These are phyloP conservation scores for Globisporangium takayamanum DNA, from an alignment of 352 stramenopile species.

Conservation along the genomic window DNA sequence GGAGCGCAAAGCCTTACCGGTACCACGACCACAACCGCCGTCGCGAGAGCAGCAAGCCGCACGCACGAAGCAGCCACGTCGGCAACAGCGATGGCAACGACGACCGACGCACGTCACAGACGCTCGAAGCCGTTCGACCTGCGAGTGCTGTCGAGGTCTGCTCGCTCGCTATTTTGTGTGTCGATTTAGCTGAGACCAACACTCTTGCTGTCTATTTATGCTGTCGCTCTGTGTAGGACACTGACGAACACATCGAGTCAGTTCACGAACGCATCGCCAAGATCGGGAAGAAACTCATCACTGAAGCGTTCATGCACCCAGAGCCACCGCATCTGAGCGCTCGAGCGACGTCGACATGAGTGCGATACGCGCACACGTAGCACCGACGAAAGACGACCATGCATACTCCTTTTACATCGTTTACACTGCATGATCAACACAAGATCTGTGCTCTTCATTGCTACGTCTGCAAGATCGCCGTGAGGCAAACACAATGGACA, in stretches of 20 bases:
- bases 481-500: not conserved
- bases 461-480: too few species aligned
- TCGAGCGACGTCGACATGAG: not conserved
- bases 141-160: not conserved
- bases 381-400: not conserved
- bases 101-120: too few species aligned
- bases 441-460: too few species aligned
- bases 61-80: not conserved
- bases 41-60: not conserved
- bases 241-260: slow-evolving; percentile 3
- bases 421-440: too few species aligned
- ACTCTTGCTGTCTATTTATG: not conserved
- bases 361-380: not conserved
- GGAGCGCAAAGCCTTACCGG: slow-evolving; percentile 6
- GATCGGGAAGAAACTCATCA: slow-evolving; percentile 66
- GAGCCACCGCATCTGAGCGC: not conserved
- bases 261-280: slow-evolving; percentile 56
- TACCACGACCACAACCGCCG: slow-evolving; percentile 15
- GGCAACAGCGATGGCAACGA: too few species aligned
- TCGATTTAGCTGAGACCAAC: too few species aligned
- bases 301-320: slow-evolving; percentile 41
- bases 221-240: not conserved
- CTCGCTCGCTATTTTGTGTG: not conserved
- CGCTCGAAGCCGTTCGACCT: not conserved
- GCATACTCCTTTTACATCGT: not conserved